Base-by-base conservation (phyloP, 805 yeast species). In the Saturnispora zaruensis region DNA sequence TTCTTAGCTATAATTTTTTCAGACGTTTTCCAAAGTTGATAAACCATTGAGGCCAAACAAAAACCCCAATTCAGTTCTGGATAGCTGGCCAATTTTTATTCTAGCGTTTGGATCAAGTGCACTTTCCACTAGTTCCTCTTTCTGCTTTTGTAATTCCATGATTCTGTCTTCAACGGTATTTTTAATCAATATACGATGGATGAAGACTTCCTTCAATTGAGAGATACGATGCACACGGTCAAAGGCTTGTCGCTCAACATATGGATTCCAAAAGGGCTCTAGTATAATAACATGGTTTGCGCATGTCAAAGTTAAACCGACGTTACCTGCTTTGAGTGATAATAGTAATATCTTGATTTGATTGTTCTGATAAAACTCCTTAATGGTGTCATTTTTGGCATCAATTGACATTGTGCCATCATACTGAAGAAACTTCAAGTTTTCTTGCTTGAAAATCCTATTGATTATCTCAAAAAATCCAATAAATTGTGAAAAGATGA, bases 251-350 rank as follows among this genome's bases (percentile, higher is more conserved):
- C 87, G 96, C 67, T 93, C 98, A 7, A 91, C 96, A 64, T 76
- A 93, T 2, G 98, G 98, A 62, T 93, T 93, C 99, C 99, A 93
- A 65, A 89, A 93, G 16, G 98, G 97, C 64, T 93, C 99, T 71
- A 87, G 75, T 11, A 93, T 77, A 43, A 93, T 79, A 11, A 90
- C 96, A 64, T 88, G 96, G 34, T 87, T 84, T 1, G 99, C 99
- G 69, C 95, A 86, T 0, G 97, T 93, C 56, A 93, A 73, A 0
- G 98, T 93, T 53, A 93, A 73, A 2, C 99, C 99, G 11, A 90
- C 95, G 62, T 90, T 90, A 57, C 99, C 98, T 1, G 98, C 96
- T 60, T 85, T 85, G 61, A 91, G 73, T 0, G 96, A 87, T 23
- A 88, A 74, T 41, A 93, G 68, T 61, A 93, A 65, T n/a, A 93